Evolutionary conservation across 192 early-diverging fungal species (phyloP), one percentile per base, ranked within the genome.

Genomic region (Umbelopsis ramanniana): DNA sequence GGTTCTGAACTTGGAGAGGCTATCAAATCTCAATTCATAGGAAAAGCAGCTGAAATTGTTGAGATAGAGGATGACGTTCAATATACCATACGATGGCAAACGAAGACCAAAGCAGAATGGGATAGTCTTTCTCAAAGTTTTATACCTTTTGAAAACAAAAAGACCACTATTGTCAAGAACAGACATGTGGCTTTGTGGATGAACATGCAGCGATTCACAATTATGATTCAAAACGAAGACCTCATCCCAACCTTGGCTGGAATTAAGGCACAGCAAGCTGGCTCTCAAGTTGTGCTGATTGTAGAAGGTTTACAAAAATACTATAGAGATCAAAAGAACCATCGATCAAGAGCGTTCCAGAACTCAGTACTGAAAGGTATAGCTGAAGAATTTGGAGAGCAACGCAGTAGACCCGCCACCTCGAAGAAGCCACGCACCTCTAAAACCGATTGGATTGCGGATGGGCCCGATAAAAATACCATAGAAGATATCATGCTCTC

Each of bases 31-130:
- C 48, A 47, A 23, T 55, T 77, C 23, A 53, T n/a, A 23, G 23
- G 40, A 22, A 66, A 63, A 22, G 53, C 66, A 15, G 67, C 74
- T 3, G 50, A 52, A 21, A 17, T 48, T 3, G 17, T 40, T 10
- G 22, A 6, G 12, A 33, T 74, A 8, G 3, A 69, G 0, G 45
- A 55, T 33, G 53, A 76, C 29, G 23, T 72, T 1, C 40, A 43
- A 14, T 71, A 80, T 52, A 70, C 68, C 11, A 55, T 84, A 0
- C 79, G 73, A 63, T 87, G 85, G 85, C 71, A 69, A 45, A 82
- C 79, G 6, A 68, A 68, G 21, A 60, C 72, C 12, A 37, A 1
- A 9, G 46, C 67, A 0, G 76, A 76, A 17, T 83, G 77, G 70
- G 78, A 84, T 53, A 38, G 47, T 4, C 72, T 73, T 3, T 43